phyloP scores from a whole-genome alignment of 1,284 basidiomycete species.

The Ganoderma lucidum region DNA sequence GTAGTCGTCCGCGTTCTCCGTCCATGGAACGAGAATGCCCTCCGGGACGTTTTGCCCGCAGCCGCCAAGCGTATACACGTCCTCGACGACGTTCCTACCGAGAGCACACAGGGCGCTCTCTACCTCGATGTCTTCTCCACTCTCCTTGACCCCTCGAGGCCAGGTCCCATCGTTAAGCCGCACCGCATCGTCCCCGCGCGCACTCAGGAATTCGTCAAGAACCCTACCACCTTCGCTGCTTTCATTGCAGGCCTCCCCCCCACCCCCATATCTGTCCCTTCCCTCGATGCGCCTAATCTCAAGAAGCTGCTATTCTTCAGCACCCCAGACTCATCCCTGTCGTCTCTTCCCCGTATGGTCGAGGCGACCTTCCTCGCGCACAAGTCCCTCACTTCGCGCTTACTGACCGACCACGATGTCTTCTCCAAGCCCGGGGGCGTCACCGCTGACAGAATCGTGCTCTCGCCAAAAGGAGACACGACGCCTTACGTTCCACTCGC shows the following conservation, averaged over 20 bases:
- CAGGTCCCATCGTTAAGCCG: constrained; percentile 56
- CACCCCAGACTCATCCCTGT: constrained; percentile 60
- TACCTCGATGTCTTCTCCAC: constrained; percentile 77
- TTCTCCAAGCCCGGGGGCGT: constrained; percentile 77
- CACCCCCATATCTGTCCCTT: constrained; percentile 27
- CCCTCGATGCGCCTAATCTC: constrained; percentile 39
- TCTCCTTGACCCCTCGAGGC: constrained; percentile 52
- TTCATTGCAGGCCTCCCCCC: constrained; percentile 49
- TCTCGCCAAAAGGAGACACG: constrained; percentile 54
- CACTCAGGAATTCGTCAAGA: constrained; percentile 60
- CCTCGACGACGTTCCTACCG: constrained; percentile 76
- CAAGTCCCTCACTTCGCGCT: constrained; percentile 58
- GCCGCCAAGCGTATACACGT: constrained; percentile 69
- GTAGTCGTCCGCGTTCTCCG: constrained; percentile 78
- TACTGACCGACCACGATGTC: constrained; percentile 70
- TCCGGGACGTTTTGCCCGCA: constrained; percentile 65
- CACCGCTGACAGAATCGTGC: constrained; percentile 63
- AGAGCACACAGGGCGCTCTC: constrained; percentile 69
- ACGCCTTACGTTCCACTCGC: constrained; percentile 54
- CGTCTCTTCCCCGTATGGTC: constrained; percentile 61
- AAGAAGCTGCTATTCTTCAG: constrained; percentile 74
- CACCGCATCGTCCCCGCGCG: constrained; percentile 66
- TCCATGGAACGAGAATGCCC: constrained; percentile 74
- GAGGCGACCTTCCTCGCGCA: constrained; percentile 61
- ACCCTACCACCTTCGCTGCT: constrained; percentile 51